Evolutionary conservation across 805 yeast species (phyloP).

Genomic region (Naumovozyma baii): DNA sequence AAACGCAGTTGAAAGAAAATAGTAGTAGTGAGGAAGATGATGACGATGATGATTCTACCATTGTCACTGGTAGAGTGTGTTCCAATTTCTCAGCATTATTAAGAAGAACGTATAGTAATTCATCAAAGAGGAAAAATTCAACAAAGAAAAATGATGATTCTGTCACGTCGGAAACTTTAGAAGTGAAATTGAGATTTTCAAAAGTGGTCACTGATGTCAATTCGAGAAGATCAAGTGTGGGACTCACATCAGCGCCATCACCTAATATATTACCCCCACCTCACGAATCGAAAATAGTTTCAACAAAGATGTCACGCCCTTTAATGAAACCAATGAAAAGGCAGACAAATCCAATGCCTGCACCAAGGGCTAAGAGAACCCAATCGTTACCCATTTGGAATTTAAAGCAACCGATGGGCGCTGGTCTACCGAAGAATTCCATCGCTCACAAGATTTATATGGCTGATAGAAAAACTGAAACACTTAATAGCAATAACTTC

Average conservation of each 20-base stretch:
- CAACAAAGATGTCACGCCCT: not conserved
- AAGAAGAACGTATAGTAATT: constrained; percentile 19
- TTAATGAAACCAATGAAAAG: constrained; percentile 11
- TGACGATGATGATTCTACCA: constrained; percentile 14
- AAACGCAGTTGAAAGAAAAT: constrained; percentile 3
- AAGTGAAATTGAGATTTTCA: constrained; percentile 26
- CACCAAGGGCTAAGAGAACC: constrained; percentile 39
- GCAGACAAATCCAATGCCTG: constrained; percentile 35
- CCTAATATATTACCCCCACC: not conserved
- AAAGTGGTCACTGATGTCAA: constrained; percentile 12
- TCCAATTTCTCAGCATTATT: constrained; percentile 28
- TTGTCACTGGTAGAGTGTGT: constrained; percentile 30
- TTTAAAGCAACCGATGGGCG: constrained; percentile 11
- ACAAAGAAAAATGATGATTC: constrained; percentile 2
- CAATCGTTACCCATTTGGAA: constrained; percentile 36
- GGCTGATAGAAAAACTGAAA: constrained; percentile 26
- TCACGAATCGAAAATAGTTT: not conserved
- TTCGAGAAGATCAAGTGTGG: constrained; percentile 1
- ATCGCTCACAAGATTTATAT: constrained; percentile 29
- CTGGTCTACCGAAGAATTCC: constrained; percentile 20
- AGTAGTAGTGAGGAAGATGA: constrained; percentile 10
- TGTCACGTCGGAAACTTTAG: constrained; percentile 22
- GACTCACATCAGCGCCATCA: not conserved
- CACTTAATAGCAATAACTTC: constrained; percentile 1
- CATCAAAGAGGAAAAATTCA: constrained; percentile 10